Percentiles rank a stretch among this genome's conserved stretches.
These are phyloP conservation scores for Sporobolomyces pararoseus DNA, from an alignment of 768 basidiomycete species.

Conservation along the genomic window DNA sequence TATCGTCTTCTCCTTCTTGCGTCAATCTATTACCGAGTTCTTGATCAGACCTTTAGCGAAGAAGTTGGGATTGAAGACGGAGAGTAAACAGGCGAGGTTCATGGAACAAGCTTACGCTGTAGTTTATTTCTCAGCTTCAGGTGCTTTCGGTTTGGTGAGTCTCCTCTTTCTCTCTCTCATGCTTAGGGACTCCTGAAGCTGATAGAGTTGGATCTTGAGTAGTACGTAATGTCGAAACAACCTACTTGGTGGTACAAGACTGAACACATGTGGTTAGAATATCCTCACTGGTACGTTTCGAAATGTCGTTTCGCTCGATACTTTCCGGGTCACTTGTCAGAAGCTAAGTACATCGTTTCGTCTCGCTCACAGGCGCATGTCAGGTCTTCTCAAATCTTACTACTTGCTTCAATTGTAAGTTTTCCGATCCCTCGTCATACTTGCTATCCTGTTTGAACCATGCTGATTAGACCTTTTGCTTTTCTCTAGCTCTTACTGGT, in stretches of 20 bases:
- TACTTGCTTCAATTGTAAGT: conserved; percentile 75
- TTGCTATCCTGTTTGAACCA: background rate
- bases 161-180: background rate
- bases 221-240: conserved; percentile 77
- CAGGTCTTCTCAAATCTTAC: conserved; percentile 76
- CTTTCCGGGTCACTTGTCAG: no score
- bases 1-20: conserved; percentile 81
- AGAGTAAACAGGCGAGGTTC: conserved; percentile 71
- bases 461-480: no score
- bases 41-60: conserved; percentile 66
- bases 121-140: conserved; percentile 69
- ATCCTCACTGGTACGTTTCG: conserved; percentile 38
- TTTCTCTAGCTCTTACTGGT: conserved; percentile 73
- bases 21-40: conserved; percentile 67
- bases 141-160: conserved; percentile 74
- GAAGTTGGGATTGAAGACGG: conserved; percentile 65
- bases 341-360: background rate
- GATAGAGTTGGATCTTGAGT: background rate
- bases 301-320: no score
- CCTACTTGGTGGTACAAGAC: conserved; percentile 85
- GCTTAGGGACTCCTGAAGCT: background rate
- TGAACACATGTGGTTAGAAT: conserved; percentile 72
- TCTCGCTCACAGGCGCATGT: conserved; percentile 66
- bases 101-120: conserved; percentile 87
- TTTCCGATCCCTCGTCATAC: background rate